Evolutionary conservation across 129 eudicot genomes (phyloP).

Genomic region (Flaveria sonorensis): DNA sequence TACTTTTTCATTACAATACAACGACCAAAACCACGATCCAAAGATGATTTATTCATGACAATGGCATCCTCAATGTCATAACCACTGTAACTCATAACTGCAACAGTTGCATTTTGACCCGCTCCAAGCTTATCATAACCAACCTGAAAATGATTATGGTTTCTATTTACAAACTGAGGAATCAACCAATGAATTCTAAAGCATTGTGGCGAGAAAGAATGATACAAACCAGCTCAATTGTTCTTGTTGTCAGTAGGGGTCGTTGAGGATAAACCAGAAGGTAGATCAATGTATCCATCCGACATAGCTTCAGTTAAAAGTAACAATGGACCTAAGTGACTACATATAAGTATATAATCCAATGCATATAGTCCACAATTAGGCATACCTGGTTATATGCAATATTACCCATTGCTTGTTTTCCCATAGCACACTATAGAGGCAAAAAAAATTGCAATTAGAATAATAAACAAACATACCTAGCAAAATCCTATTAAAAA

Average conservation of each 20-base stretch:
- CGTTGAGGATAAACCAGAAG: slow-evolving; percentile 94
- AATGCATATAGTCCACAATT: not conserved
- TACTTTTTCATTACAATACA: slow-evolving; percentile 95
- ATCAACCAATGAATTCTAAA: not conserved
- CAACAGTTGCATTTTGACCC: slow-evolving; percentile 97
- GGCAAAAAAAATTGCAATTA: not conserved
- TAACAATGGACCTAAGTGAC: not conserved
- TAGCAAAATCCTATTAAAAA: not conserved
- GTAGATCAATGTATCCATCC: slow-evolving; percentile 89
- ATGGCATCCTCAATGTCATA: slow-evolving; percentile 99
- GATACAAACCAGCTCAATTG: slow-evolving; percentile 89
- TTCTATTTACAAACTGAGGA: not conserved
- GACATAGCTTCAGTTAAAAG: slow-evolving; percentile 43
- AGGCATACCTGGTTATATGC: slow-evolving; percentile 83
- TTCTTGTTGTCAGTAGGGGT: slow-evolving; percentile 84
- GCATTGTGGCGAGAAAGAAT: not conserved
- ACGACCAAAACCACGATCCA: slow-evolving; percentile 99
- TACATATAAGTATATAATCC: not conserved
- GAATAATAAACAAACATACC: not conserved
- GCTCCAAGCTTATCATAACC: slow-evolving; percentile 92
- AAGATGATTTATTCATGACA: slow-evolving; percentile 92
- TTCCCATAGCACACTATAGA: slow-evolving; percentile 95
- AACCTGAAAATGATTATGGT: slow-evolving; percentile 46
- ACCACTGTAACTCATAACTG: slow-evolving; percentile 98
- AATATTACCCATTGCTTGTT: slow-evolving; percentile 99